Percentiles rank a stretch among this genome's conserved stretches.
These are phyloP conservation scores for Sordaria brevicollis DNA, from an alignment of 495 filamentous ascomycete genomes.

Conservation along the genomic window DNA sequence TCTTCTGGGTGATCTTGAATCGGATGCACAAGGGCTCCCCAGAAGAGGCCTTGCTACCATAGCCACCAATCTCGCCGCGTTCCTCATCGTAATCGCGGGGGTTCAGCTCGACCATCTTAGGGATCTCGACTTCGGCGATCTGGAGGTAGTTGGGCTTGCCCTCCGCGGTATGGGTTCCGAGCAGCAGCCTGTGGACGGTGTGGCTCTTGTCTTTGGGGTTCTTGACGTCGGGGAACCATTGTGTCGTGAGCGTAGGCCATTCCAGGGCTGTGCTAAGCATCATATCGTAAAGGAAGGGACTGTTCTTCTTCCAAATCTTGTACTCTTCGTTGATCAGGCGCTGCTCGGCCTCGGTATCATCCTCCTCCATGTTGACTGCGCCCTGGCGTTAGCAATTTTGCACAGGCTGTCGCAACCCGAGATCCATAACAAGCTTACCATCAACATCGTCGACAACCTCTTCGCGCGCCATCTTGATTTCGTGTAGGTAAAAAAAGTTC, in stretches of 20 bases:
- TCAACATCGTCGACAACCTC: slow-evolving; percentile 44
- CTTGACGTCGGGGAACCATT: slow-evolving; percentile 97
- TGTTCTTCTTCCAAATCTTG: slow-evolving; percentile 99
- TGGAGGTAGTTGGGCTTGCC: slow-evolving; percentile 87
- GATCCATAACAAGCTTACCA: slow-evolving; percentile 21
- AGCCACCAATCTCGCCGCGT: slow-evolving; percentile 85
- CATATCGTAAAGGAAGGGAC: slow-evolving; percentile 95
- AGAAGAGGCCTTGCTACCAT: slow-evolving; percentile 55
- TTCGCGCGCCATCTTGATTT: slow-evolving; percentile 29
- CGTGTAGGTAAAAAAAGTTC: neutral
- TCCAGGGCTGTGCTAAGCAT: slow-evolving; percentile 88
- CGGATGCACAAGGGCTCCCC: slow-evolving; percentile 52
- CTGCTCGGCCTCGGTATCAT: slow-evolving; percentile 58
- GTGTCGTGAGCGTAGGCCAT: slow-evolving; percentile 94
- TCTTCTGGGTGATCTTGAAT: slow-evolving; percentile 86
- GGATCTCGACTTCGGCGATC: slow-evolving; percentile 85
- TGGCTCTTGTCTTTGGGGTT: slow-evolving; percentile 73
- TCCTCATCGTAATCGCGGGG: slow-evolving; percentile 80
- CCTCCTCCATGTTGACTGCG: slow-evolving; percentile 47
- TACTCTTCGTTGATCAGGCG: slow-evolving; percentile 98
- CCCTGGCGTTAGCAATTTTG: neutral
- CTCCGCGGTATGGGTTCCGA: slow-evolving; percentile 90
- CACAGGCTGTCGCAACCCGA: neutral
- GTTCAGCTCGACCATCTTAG: slow-evolving; percentile 63
- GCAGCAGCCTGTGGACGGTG: slow-evolving; percentile 78